phyloP scores from a whole-genome alignment of 176 grass and related monocot species.

The Thalia dealbata region DNA sequence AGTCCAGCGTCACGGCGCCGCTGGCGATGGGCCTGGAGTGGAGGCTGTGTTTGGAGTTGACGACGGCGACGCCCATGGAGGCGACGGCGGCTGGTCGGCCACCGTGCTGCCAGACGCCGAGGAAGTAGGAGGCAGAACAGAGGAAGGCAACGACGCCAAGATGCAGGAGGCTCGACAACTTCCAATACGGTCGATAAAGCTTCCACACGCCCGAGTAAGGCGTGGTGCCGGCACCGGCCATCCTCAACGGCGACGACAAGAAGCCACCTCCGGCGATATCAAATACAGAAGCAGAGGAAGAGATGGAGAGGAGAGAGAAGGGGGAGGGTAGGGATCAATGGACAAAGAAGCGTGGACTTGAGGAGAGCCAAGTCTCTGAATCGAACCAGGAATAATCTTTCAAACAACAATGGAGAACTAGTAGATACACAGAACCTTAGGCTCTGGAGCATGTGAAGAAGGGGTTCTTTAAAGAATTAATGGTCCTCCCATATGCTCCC shows the following conservation, averaged over 20 bases:
- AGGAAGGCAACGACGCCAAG: slow-evolving; percentile 31
- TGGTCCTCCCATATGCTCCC: no score
- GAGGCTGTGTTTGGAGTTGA: slow-evolving; percentile 12
- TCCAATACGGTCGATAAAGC: slow-evolving; percentile 3
- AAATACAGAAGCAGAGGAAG: not conserved
- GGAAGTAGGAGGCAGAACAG: slow-evolving; percentile 46
- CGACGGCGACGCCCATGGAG: slow-evolving; percentile 5
- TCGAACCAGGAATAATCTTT: no score
- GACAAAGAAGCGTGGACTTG: no score
- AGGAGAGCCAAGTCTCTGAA: no score
- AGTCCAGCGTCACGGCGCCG: not conserved
- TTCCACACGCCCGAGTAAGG: slow-evolving; percentile 5
- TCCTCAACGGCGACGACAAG: not conserved
- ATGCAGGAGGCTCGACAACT: slow-evolving; percentile 22
- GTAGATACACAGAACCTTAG: no score
- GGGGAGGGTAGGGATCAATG: not conserved
- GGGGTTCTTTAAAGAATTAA: no score
- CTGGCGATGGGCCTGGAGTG: not conserved
- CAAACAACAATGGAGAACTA: no score
- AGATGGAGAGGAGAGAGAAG: not conserved
- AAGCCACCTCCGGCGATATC: not conserved
- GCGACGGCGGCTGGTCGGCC: slow-evolving; percentile 7
- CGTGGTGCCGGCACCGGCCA: not conserved
- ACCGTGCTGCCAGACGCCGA: slow-evolving; percentile 53
- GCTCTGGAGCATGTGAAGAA: no score